Percentiles rank a stretch among this genome's conserved stretches.
Evolutionary conservation across 2,329 filamentous ascomycete species (phyloP).

Genomic region (Penicillium sp.): DNA sequence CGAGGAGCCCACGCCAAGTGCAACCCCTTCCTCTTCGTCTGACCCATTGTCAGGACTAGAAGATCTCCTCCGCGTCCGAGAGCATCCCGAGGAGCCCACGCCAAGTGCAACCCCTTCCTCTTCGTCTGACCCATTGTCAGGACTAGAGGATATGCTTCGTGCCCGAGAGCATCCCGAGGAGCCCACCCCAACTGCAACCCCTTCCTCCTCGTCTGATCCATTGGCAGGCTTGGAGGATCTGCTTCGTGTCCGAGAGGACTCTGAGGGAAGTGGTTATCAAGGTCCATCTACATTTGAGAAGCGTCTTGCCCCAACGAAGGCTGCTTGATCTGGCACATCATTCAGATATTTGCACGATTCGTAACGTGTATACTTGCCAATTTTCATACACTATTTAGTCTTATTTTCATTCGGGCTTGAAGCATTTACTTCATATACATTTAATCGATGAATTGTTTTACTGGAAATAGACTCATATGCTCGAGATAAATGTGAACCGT

Average conservation of each 20-base stretch:
- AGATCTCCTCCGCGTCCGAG: too few relatives aligned
- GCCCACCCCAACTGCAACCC: background rate
- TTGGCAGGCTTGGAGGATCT: background rate
- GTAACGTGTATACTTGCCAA: background rate
- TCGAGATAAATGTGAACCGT: too few relatives aligned
- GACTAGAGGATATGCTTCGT: too few relatives aligned
- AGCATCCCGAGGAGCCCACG: background rate
- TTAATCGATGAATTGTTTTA: too few relatives aligned
- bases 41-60: too few relatives aligned
- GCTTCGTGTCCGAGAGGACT: background rate
- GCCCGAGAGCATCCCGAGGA: too few relatives aligned
- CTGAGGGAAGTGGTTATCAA: background rate
- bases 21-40: too few relatives aligned
- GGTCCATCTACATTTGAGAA: background rate
- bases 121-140: background rate
- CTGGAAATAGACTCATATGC: too few relatives aligned
- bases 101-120: background rate
- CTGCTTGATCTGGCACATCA: background rate
- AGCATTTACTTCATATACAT: too few relatives aligned
- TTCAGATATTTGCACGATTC: background rate
- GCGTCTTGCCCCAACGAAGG: background rate
- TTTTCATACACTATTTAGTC: background rate
- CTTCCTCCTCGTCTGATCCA: background rate
- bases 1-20: too few relatives aligned
- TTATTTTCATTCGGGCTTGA: background rate